phyloP scores from a whole-genome alignment of 2,329 filamentous ascomycete species.

The Hyphodiscus sp. region DNA sequence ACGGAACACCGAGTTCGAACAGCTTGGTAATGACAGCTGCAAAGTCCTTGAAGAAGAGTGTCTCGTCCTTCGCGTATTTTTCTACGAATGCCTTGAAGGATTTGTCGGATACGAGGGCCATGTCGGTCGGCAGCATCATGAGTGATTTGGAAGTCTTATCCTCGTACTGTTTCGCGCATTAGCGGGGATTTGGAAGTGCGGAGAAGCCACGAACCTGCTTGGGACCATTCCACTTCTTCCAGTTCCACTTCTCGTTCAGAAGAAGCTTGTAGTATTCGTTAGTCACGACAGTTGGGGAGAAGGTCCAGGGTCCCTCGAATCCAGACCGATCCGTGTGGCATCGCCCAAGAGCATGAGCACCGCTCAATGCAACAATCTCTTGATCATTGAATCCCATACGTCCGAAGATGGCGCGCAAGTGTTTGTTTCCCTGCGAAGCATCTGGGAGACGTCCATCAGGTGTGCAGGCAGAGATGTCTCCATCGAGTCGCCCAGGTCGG shows the following conservation, averaged over 20 bases:
- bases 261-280: slow-evolving; percentile 94
- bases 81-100: slow-evolving; percentile 73
- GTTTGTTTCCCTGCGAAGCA: slow-evolving; percentile 67
- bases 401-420: slow-evolving; percentile 87
- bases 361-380: slow-evolving; percentile 86
- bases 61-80: slow-evolving; percentile 86
- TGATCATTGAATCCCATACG: slow-evolving; percentile 98
- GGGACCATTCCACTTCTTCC: slow-evolving; percentile 86
- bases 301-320: slow-evolving; percentile 85
- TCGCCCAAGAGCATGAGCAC: slow-evolving; percentile 81
- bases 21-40: slow-evolving; percentile 70
- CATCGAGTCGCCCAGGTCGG: slow-evolving; percentile 78
- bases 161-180: slow-evolving; percentile 54
- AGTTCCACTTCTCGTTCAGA: slow-evolving; percentile 86
- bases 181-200: neutral
- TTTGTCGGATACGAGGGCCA: slow-evolving; percentile 84
- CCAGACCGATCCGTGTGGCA: slow-evolving; percentile 86
- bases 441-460: slow-evolving; percentile 90
- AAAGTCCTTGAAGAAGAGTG: slow-evolving; percentile 92
- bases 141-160: slow-evolving; percentile 80
- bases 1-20: slow-evolving; percentile 92
- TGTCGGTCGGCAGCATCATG: slow-evolving; percentile 97
- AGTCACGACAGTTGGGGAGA: slow-evolving; percentile 83
- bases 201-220: slow-evolving; percentile 46
- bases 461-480: slow-evolving; percentile 77